These are phyloP conservation scores for Oryza punctata DNA, from an alignment of 176 grass and related monocot species.

Conservation along the genomic window DNA sequence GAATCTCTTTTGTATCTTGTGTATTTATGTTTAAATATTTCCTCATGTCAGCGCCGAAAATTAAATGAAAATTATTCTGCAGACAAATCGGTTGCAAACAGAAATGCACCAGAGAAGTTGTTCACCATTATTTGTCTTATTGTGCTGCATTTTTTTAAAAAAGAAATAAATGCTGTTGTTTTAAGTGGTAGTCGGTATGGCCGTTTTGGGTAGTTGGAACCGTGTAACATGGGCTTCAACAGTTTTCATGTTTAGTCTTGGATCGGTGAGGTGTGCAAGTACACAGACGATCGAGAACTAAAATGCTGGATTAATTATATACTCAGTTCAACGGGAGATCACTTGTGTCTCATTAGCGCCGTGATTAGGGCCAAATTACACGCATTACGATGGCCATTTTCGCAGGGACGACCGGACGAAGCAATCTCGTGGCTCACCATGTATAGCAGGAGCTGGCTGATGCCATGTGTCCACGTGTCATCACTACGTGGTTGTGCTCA, in stretches of 20 bases:
- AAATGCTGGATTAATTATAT: not conserved
- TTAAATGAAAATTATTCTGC: not conserved
- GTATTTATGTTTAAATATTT: not conserved
- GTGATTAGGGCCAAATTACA: conserved; percentile 11
- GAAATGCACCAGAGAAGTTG: not conserved
- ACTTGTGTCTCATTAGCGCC: conserved; percentile 28
- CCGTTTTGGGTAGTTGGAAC: conserved; percentile 29
- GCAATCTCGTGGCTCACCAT: not conserved
- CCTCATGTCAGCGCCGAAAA: not conserved
- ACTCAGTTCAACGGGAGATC: not conserved
- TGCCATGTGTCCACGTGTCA: too few relatives aligned
- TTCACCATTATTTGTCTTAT: not conserved
- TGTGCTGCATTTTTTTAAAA: not conserved
- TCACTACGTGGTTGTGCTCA: too few relatives aligned
- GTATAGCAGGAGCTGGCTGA: not conserved
- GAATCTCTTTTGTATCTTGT: too few relatives aligned
- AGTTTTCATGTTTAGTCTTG: not conserved
- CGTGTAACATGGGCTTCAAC: conserved; percentile 31
- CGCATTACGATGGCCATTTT: conserved; percentile 8
- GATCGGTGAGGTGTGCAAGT: conserved; percentile 12
- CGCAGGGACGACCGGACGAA: not conserved
- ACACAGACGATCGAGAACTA: not conserved
- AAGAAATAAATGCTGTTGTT: not conserved
- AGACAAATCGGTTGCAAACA: not conserved
- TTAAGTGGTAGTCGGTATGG: conserved; percentile 9